phyloP scores from a whole-genome alignment of 2,329 filamentous ascomycete species.

The Trichophyton schoenleinii region DNA sequence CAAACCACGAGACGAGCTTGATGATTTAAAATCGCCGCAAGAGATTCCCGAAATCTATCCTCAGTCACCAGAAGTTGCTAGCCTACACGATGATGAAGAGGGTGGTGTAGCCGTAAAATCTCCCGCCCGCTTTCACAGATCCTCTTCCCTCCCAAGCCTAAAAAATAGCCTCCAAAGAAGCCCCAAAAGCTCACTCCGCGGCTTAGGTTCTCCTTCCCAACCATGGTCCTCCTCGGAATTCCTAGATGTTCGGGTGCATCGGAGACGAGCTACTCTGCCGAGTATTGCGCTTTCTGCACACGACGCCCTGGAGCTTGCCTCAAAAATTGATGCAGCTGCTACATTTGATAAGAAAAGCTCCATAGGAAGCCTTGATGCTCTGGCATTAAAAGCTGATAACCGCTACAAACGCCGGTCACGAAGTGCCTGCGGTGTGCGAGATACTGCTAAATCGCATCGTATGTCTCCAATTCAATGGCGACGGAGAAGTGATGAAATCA shows the following conservation, averaged over 20 bases:
- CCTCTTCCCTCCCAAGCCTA: conserved; percentile 8
- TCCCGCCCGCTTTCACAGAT: conserved; percentile 7
- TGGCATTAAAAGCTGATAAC: conserved; percentile 14
- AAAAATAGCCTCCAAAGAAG: background rate
- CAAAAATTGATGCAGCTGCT: conserved; percentile 6
- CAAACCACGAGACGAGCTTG: conserved; percentile 22
- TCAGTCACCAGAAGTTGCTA: background rate
- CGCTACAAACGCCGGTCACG: conserved; percentile 31
- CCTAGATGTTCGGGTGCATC: conserved; percentile 8
- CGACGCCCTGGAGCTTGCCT: conserved; percentile 20
- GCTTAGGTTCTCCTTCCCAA: background rate
- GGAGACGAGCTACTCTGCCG: conserved; percentile 33
- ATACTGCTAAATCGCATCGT: conserved; percentile 24
- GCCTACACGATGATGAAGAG: background rate
- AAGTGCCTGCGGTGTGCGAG: conserved; percentile 31
- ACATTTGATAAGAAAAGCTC: background rate
- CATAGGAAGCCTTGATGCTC: conserved; percentile 7
- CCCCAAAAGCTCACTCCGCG: background rate
- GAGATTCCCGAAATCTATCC: background rate
- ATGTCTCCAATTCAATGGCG: conserved; percentile 33
- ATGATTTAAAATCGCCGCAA: background rate
- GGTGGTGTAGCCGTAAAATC: background rate
- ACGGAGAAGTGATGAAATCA: conserved; percentile 30
- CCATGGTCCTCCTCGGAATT: background rate
- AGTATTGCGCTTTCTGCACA: conserved; percentile 34